A percentile compares a stretch with the other conserved stretches of the same genome.
Conservation (phyloP, 2,329 filamentous ascomycete genomes). For the Pseudogymnoascus destructans region DNA sequence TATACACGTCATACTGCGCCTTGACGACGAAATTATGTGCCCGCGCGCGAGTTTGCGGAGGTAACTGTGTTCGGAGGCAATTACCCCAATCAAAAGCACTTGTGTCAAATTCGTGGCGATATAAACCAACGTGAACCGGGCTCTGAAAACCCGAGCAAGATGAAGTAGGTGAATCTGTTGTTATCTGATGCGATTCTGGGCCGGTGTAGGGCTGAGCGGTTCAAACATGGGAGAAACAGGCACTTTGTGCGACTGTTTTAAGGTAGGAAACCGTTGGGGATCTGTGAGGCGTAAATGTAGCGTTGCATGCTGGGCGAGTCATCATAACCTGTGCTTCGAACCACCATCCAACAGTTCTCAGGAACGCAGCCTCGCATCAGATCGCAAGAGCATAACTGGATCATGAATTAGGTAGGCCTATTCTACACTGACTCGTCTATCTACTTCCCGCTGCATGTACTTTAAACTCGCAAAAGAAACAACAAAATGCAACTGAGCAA, state of each 20-base stretch:
- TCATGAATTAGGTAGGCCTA: constrained; percentile 8
- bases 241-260: neutral
- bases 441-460: constrained; percentile 5
- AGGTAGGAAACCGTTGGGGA: constrained; percentile 7
- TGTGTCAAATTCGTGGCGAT: neutral
- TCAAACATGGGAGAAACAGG: neutral
- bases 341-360: neutral
- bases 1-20: constrained; percentile 1
- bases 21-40: constrained; percentile 3
- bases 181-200: neutral
- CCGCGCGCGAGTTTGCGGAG: neutral
- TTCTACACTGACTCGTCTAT: constrained; percentile 7
- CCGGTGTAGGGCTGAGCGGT: neutral
- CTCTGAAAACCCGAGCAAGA: neutral
- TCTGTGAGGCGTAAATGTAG: constrained; percentile 6
- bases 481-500: constrained; percentile 2
- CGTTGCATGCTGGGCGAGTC: constrained; percentile 1
- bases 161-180: neutral
- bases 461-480: constrained; percentile 7
- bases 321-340: neutral
- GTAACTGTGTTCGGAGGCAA: neutral
- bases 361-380: neutral
- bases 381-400: constrained; percentile 3
- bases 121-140: neutral
- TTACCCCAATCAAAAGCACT: neutral